Evolutionary conservation across 495 filamentous ascomycete species (phyloP), one percentile per base, ranked within the genome.

Genomic region (Penicillium egyptiacum): DNA sequence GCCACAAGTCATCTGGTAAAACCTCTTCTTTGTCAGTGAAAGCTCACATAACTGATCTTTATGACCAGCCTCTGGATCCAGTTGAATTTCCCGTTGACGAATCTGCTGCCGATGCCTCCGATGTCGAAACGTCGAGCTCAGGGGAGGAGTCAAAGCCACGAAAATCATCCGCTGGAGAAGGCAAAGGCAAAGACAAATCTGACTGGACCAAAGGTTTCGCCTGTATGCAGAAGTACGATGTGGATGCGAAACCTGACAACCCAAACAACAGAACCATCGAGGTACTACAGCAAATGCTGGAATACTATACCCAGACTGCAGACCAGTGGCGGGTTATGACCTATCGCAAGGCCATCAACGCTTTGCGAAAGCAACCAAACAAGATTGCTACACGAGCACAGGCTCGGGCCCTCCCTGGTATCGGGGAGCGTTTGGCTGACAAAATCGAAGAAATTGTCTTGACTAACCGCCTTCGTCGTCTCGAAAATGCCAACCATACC

Each of bases 391-490:
- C 86, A 12, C 81, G 79, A 45, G 76, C 84, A 28, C 81, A 96
- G 71, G 94, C 94, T 1, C 70, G 75, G 19, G 63, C 68, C 7
- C 81, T 97, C 4, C 83, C 87, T 1, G 82, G 82, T 53, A 87
- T 98, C 59, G 94, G 94, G 30, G 53, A 74, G 8, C 82, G 90
- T 11, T 69, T 98, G 16, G 94, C 94, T 0, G 77, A 80, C 40
- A 97, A 97, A 64, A 96, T 98, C 53, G 88, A 95, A 64, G 94
- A 98, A 65, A 96, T 97, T 46, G 91, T 83, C 5, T 68, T 72
- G 51, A 97, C 93, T 0, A 83, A 92, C 64, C 77, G 77, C 14
- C 83, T 98, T 0, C 80, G 83, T 19, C 84, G 88, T 37, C 78
- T 97, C 3, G 89, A 96, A 1, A 81, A 83, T 61, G 79, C 87